phyloP scores from a whole-genome alignment of 2,329 filamentous ascomycete species.

The Ophiostoma novo-ulmi region DNA sequence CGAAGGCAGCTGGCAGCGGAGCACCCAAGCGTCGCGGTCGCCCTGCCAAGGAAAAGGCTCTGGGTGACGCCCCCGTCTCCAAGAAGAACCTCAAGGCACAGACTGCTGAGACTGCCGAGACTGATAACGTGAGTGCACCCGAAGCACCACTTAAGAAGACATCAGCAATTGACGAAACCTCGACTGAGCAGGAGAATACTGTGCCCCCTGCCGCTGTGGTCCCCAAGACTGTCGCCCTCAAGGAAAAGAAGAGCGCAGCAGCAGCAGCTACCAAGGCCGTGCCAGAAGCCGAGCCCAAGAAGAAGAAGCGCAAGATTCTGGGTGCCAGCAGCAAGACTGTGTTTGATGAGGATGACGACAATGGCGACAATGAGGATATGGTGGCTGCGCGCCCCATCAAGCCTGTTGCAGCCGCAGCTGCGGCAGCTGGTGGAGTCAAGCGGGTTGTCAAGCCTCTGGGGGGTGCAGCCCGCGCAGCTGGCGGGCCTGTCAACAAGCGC shows the following conservation, averaged over 20 bases:
- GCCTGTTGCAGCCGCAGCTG: not conserved
- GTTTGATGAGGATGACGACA: constrained; percentile 65
- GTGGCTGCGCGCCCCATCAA: constrained; percentile 9
- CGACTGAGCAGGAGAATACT: constrained; percentile 35
- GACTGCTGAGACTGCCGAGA: constrained; percentile 28
- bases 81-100: constrained; percentile 39
- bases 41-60: constrained; percentile 40
- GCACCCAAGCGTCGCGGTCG: constrained; percentile 42
- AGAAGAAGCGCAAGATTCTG: constrained; percentile 70
- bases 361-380: constrained; percentile 23
- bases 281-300: constrained; percentile 43
- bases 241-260: constrained; percentile 24
- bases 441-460: constrained; percentile 28
- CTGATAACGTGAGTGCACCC: constrained; percentile 16
- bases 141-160: not conserved
- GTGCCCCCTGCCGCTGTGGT: constrained; percentile 22
- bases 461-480: constrained; percentile 27
- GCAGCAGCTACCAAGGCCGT: constrained; percentile 19
- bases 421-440: constrained; percentile 27
- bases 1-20: constrained; percentile 22
- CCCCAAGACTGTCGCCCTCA: constrained; percentile 28
- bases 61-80: constrained; percentile 43
- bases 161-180: constrained; percentile 29
- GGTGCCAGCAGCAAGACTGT: constrained; percentile 59
- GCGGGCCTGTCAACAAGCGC: constrained; percentile 33